Evolutionary conservation across 2,329 filamentous ascomycete genomes (phyloP).

Genomic region (Colletotrichum tofieldiae): DNA sequence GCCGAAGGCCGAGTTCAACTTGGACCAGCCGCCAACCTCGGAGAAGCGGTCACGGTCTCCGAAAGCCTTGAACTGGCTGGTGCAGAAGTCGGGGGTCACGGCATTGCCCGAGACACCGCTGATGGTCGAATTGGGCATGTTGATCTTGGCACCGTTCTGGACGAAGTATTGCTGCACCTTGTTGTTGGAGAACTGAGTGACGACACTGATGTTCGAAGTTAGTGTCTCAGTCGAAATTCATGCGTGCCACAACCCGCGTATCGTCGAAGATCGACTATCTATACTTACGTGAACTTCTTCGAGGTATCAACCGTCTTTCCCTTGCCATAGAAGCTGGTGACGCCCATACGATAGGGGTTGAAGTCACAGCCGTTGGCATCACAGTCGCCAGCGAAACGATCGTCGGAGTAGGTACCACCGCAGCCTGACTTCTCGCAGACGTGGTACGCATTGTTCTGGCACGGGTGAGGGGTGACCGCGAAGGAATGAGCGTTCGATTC

Average conservation of each 20-base stretch:
- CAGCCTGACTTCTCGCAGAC: conserved; percentile 56
- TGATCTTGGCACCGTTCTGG: conserved; percentile 70
- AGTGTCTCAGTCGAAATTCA: neutral
- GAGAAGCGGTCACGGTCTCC: conserved; percentile 67
- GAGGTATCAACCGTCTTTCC: conserved; percentile 71
- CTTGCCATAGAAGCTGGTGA: conserved; percentile 71
- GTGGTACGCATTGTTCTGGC: conserved; percentile 60
- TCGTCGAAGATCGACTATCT: no score
- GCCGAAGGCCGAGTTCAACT: conserved; percentile 69
- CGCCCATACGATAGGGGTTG: conserved; percentile 75
- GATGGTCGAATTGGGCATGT: conserved; percentile 56
- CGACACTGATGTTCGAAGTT: conserved; percentile 60
- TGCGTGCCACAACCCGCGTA: neutral
- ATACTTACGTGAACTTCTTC: conserved; percentile 63
- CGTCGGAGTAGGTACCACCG: conserved; percentile 63
- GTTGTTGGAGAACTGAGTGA: conserved; percentile 69
- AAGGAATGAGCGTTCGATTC: conserved; percentile 70
- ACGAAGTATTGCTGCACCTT: conserved; percentile 74
- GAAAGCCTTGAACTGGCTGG: conserved; percentile 69
- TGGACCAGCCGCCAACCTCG: conserved; percentile 68
- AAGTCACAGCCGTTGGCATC: conserved; percentile 78
- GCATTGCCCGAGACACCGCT: conserved; percentile 52
- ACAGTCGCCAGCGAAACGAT: conserved; percentile 71
- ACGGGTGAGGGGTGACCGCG: conserved; percentile 72
- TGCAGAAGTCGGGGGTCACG: conserved; percentile 73